Evolutionary conservation across 257 asterid genomes (phyloP), one percentile per base, ranked within the genome.

Genomic region (Coffea eugenioides): DNA sequence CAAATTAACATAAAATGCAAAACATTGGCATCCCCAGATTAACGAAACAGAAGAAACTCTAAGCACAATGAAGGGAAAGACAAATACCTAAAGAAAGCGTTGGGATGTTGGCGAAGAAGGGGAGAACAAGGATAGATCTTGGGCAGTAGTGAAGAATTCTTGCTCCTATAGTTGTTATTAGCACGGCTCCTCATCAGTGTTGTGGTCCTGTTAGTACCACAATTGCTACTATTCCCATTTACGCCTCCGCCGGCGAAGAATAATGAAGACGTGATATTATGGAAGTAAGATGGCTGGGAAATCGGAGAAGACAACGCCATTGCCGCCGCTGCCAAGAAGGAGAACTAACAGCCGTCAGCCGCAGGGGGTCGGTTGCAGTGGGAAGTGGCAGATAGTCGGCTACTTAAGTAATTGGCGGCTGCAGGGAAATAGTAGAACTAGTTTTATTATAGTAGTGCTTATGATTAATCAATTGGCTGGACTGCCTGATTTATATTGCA

Each of bases 111-210:
- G 21, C 65, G 25, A 57, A 57, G 89, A 73, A 62, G 83, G 80
- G 84, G 82, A 79, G 88, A 61, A 51, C 80, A 81, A 52, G 87
- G 90, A 23, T 78, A 85, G 88, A 91, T 87, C 90, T 85, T 89
- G 88, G 81, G 71, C 13, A 52, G 4, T 4, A 52, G 57, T 2
- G 69, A 15, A 8, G 87, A 43, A 14, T 56, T 31, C 25, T 27
- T 10, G 8, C 36, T 69, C 2, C 9, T 3, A 7, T 8, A 62
- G 46, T 48, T 77, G 25, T 69, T 16, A 36, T 36, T 36, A 51
- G 36, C 16, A 27, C 41, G 71, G 46, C 48, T 3, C 59, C n/a
- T 39, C 12, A 56, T 11, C 0, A 56, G 21, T 4, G 69, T 18
- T 46, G 73, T 20, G 54, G 51, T 69, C 73, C 20, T 39, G 31